A percentile compares a stretch with the other conserved stretches of the same genome.
These are phyloP conservation scores for Mycosarcoma mackinlayi DNA, from an alignment of 1,284 basidiomycete species.

Conservation along the genomic window DNA sequence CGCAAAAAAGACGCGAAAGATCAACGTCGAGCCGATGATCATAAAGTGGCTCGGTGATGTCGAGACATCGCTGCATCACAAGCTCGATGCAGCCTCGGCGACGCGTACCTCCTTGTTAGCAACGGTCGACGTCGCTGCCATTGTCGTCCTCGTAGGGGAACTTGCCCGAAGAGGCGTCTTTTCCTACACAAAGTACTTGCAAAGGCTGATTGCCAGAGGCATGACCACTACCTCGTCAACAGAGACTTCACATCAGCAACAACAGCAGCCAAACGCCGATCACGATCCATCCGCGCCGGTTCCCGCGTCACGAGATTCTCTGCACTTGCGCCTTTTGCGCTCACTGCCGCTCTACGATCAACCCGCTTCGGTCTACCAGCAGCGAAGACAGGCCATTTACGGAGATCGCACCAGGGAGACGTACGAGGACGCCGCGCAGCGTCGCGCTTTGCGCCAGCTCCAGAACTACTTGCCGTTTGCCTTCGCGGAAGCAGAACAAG, in stretches of 20 bases:
- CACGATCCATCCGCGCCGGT: not conserved
- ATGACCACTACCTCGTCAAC: slow-evolving; percentile 22
- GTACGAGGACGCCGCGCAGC: slow-evolving; percentile 63
- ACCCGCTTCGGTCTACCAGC: slow-evolving; percentile 49
- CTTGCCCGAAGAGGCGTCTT: slow-evolving; percentile 81
- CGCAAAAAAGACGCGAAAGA: slow-evolving; percentile 37
- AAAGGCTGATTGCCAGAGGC: slow-evolving; percentile 83
- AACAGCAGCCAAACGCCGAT: not conserved
- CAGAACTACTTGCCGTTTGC: slow-evolving; percentile 34
- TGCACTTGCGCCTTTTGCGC: slow-evolving; percentile 59
- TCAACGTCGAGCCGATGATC: slow-evolving; percentile 70
- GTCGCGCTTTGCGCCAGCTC: slow-evolving; percentile 59
- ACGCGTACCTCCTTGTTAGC: slow-evolving; percentile 7
- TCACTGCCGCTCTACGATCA: slow-evolving; percentile 54
- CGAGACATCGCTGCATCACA: slow-evolving; percentile 30
- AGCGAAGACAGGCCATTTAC: slow-evolving; percentile 62
- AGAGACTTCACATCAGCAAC: not conserved
- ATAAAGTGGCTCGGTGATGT: slow-evolving; percentile 81
- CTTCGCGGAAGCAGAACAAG: slow-evolving; percentile 12
- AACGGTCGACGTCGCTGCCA: slow-evolving; percentile 69
- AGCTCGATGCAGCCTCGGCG: not conserved
- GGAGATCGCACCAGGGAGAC: slow-evolving; percentile 62
- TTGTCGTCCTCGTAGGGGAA: slow-evolving; percentile 82
- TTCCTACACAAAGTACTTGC: slow-evolving; percentile 84
- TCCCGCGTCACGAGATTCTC: slow-evolving; percentile 19